Evolutionary conservation across 148 eudicot species (phyloP).

Genomic region (Persicaria maculosa): DNA sequence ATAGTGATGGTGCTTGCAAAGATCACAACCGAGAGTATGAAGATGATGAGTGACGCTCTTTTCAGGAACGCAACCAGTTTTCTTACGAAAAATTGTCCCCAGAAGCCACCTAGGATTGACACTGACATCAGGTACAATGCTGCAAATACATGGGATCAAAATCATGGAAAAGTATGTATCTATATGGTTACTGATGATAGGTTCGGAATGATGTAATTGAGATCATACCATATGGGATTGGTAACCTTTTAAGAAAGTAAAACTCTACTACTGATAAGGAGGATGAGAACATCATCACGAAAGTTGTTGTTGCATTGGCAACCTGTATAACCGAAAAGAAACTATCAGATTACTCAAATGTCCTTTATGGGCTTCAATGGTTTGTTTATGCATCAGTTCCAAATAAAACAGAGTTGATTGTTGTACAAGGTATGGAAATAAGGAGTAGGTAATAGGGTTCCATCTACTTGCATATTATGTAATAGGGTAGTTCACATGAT

Average conservation of each 20-base stretch:
- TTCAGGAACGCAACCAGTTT: conserved; percentile 58
- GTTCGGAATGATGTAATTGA: neutral
- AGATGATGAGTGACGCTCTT: conserved; percentile 85
- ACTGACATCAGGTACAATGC: conserved; percentile 72
- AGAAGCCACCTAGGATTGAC: conserved; percentile 83
- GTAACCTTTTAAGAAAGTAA: conserved; percentile 81
- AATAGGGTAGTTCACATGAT: conserved; percentile 1
- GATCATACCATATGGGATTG: conserved; percentile 65
- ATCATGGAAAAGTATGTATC: neutral
- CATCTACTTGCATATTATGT: neutral
- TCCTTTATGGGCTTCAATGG: neutral
- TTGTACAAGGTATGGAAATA: neutral
- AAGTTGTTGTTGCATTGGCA: conserved; percentile 95
- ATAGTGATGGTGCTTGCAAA: too few relatives aligned
- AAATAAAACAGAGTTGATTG: neutral
- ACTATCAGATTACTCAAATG: neutral
- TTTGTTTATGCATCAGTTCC: neutral
- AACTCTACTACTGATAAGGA: conserved; percentile 95
- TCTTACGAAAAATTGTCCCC: conserved; percentile 90
- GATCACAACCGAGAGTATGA: conserved; percentile 71
- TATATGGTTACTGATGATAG: neutral
- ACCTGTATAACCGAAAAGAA: conserved; percentile 36
- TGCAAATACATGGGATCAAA: conserved; percentile 28
- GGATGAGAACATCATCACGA: conserved; percentile 93
- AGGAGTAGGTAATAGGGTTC: neutral